Evolutionary conservation across 208 protist genomes (phyloP), one percentile per base, ranked within the genome.

Genomic region (Wallacemonas sp.): DNA sequence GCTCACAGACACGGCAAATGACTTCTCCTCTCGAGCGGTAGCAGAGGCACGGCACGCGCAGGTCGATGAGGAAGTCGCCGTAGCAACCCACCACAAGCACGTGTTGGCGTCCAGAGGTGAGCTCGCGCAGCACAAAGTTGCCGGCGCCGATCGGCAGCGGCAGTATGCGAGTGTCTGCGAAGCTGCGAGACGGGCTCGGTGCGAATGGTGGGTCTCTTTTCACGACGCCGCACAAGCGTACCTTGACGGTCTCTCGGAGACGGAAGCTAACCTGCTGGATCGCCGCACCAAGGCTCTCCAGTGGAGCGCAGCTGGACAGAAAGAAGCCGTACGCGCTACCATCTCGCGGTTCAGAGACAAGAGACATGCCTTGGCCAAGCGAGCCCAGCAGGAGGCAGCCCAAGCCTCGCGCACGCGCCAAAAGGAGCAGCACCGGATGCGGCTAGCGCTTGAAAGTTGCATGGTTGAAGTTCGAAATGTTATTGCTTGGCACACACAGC

Each of bases 381-480:
- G 72, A 1, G 6, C 28, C 1, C 41, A 45, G 4, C 39, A 49
- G 0, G 72, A 78, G 19, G 26, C 58, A 11, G 44, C 22, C 24
- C 26, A 62, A 9, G 54, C 80, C 33, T 39, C 41, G 12, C 38
- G 58, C 4, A 27, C 42, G 26, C 66, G 72, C 2, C 70, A 68
- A 19, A 49, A 66, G 4, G 78, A 77, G 24, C 11, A 70, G 2
- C 46, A 42, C 11, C 46, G 64, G 6, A 24, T 86, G 34, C 42
- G 69, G 19, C 17, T 66, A 55, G 72, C 75, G 17, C 78, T 89
- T 44, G 75, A 86, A 31, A 60, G 33, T 28, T 70, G 80, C 66
- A 39, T 89, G 15, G 77, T 70, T 9, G 76, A 86, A 39, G 64
- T 89, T 4, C 69, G 76, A 2, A 66, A 85, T 45, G 76, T 82